Evolutionary conservation across 768 basidiomycete species (phyloP).

Genomic region (Mycena belliarum): DNA sequence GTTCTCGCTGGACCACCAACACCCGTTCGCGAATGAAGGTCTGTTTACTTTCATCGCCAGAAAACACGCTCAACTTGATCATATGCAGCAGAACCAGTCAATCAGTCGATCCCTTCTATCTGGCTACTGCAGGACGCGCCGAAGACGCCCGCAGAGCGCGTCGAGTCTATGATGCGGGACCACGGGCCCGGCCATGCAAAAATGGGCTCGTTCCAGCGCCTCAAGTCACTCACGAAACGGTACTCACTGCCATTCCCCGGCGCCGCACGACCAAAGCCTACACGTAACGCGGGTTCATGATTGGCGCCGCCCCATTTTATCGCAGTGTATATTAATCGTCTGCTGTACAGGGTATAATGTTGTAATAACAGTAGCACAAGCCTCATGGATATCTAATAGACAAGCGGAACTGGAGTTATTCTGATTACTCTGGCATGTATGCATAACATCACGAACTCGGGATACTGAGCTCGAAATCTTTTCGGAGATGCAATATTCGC

Average conservation of each 20-base stretch:
- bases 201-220: constrained; percentile 37
- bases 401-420: too few species aligned
- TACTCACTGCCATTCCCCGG: constrained; percentile 50
- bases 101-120: constrained; percentile 43
- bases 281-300: constrained; percentile 6
- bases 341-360: too few species aligned
- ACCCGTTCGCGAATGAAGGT: constrained; percentile 22
- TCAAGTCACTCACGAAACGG: constrained; percentile 49
- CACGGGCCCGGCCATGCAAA: constrained; percentile 22
- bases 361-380: too few species aligned
- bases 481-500: too few species aligned
- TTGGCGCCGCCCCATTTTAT: background rate
- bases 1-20: constrained; percentile 23
- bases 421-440: too few species aligned
- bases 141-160: constrained; percentile 35
- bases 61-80: background rate
- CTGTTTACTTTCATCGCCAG: background rate
- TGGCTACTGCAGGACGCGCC: constrained; percentile 49
- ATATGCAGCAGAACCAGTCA: constrained; percentile 7
- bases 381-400: too few species aligned
- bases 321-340: too few species aligned
- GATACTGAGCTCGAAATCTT: too few species aligned
- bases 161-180: constrained; percentile 31
- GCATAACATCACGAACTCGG: too few species aligned
- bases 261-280: constrained; percentile 5